Base-by-base conservation (phyloP, 768 basidiomycete genomes). In the Zangia roseola region DNA sequence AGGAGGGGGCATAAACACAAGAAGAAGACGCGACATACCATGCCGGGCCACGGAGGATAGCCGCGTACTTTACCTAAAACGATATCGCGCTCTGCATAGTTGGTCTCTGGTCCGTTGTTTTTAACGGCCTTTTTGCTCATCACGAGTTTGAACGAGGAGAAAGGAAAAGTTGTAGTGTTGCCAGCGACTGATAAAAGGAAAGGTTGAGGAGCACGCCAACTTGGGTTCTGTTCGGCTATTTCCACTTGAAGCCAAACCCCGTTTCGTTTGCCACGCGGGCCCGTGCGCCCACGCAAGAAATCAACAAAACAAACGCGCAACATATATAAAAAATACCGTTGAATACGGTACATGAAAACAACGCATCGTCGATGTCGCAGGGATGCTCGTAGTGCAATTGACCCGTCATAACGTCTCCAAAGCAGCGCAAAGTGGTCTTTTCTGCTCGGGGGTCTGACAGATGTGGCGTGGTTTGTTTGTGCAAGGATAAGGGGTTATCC, bases 61-160 rank as follows among this genome's bases (percentile, higher is more conserved):
- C 95, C 97, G 73, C 90, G 91, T 65, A 99, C 73, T 75, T 95
- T 94, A 21, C 82, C 93, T 52, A 97, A 82, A 33, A 98, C 92
- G 58, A 93, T 75, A 62, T 98, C 94, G 69, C 88, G 84, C 47
- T 78, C 64, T 20, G 78, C 76, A 67, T 89, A 95, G 39, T 74
- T 73, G 12, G 74, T 65, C 53, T 64, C 65, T 55, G 70, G 64
- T 55, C 77, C 65, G 31, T 57, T 62, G 36, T 69, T 64, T 63
- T 74, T 72, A 39, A 69, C 55, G 42, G 67, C 65, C 72, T 83
- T 84, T 75, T 81, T 83, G 72, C 68, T 74, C 72, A 76, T 76
- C 57, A 45, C 57, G 51, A 47, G 37, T 26, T 46, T 47, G 28
- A 52, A 44, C 41, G 47, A 56, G 38, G 54, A 43, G 34, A 46